A percentile compares a stretch with the other conserved stretches of the same genome.
These are phyloP conservation scores for Dipsacomyces acuminosporus DNA, from an alignment of 371 early-diverging fungal species.

Conservation along the genomic window DNA sequence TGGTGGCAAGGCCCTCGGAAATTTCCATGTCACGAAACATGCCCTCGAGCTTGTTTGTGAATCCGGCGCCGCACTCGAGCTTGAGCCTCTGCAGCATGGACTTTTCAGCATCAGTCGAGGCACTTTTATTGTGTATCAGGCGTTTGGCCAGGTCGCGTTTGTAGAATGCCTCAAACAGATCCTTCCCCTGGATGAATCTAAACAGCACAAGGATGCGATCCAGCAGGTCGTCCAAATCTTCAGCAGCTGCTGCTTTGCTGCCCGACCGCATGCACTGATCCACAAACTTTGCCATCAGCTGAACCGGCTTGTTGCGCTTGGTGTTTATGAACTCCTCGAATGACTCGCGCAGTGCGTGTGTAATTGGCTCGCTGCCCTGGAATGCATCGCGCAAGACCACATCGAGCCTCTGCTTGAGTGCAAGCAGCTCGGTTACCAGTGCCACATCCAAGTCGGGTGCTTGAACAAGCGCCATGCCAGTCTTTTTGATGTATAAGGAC, in stretches of 20 bases:
- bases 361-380: conserved; percentile 54
- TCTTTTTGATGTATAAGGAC: conserved; percentile 49
- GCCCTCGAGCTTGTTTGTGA: conserved; percentile 83
- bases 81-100: conserved; percentile 78
- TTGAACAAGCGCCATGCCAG: conserved; percentile 51
- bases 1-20: conserved; percentile 22
- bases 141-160: conserved; percentile 86
- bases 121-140: conserved; percentile 68
- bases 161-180: conserved; percentile 94
- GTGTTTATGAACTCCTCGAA: conserved; percentile 86
- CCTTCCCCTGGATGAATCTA: conserved; percentile 86
- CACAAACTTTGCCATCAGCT: conserved; percentile 77
- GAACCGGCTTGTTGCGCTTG: conserved; percentile 80
- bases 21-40: conserved; percentile 53
- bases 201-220: conserved; percentile 78
- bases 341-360: conserved; percentile 68
- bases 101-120: conserved; percentile 77
- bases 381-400: conserved; percentile 60
- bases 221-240: conserved; percentile 56
- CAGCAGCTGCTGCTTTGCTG: conserved; percentile 53
- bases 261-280: conserved; percentile 56
- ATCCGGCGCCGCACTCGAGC: conserved; percentile 83
- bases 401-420: conserved; percentile 65
- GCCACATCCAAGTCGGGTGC: conserved; percentile 30
- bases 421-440: conserved; percentile 65